Conservation (phyloP, 768 basidiomycete genomes). For the Termitomyces sp. region DNA sequence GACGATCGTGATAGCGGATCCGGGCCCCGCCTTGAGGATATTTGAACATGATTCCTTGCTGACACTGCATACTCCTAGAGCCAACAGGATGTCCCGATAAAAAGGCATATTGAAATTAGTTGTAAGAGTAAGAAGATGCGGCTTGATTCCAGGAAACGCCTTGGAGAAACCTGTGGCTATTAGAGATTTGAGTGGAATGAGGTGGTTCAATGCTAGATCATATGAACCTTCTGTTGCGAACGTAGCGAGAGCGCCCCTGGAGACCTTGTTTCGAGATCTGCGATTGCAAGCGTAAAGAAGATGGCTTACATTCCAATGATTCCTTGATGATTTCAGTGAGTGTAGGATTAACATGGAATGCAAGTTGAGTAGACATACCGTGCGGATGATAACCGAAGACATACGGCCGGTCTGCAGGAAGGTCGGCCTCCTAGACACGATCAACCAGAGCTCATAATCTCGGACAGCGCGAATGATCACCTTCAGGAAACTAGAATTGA, state of each 20-base stretch:
- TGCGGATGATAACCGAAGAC: conserved; percentile 99
- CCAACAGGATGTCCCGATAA: conserved; percentile 87
- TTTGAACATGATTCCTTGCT: conserved; percentile 87
- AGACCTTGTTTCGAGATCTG: neutral
- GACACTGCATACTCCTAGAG: conserved; percentile 88
- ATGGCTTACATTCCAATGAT: conserved; percentile 88
- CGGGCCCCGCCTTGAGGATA: conserved; percentile 62
- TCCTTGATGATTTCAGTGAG: conserved; percentile 36
- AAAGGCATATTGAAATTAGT: conserved; percentile 91
- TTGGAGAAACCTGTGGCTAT: conserved; percentile 85
- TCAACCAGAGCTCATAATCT: conserved; percentile 9
- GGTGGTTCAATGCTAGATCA: neutral
- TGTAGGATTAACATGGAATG: neutral
- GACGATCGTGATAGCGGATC: conserved; percentile 84
- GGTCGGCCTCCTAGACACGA: conserved; percentile 67
- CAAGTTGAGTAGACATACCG: conserved; percentile 41
- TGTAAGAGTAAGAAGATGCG: conserved; percentile 86
- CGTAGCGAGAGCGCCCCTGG: conserved; percentile 90
- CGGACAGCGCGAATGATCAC: conserved; percentile 20
- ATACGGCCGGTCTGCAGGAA: conserved; percentile 89
- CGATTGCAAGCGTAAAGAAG: neutral
- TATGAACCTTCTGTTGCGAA: conserved; percentile 84
- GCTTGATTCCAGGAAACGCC: conserved; percentile 85
- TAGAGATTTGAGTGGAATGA: neutral
- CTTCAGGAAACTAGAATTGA: conserved; percentile 40